These are phyloP conservation scores for Hygrophoropsis aurantiaca DNA, from an alignment of 768 basidiomycete genomes.

Conservation along the genomic window DNA sequence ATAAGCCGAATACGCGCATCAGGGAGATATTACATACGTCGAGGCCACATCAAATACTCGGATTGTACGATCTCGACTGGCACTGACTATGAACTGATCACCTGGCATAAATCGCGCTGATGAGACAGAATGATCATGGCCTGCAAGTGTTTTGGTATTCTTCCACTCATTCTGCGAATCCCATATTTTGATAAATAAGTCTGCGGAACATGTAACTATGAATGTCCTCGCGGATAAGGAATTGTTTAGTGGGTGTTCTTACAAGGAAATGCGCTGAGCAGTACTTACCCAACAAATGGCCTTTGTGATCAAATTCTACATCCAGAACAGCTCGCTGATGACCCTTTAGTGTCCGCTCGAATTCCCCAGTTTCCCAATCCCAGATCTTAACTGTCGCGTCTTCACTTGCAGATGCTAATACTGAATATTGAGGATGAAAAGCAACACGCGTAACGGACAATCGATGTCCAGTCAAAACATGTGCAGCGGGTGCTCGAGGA, in stretches of 20 bases:
- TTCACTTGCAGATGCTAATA: conserved; percentile 83
- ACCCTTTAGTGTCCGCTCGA: conserved; percentile 88
- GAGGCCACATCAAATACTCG: conserved; percentile 84
- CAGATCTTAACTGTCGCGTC: conserved; percentile 91
- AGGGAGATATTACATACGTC: conserved; percentile 52
- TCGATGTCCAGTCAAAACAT: conserved; percentile 75
- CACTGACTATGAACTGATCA: conserved; percentile 81
- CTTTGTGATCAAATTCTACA: conserved; percentile 86
- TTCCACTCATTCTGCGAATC: conserved; percentile 89
- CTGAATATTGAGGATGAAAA: conserved; percentile 84
- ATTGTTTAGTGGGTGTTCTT: neutral
- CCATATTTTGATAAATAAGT: conserved; percentile 92
- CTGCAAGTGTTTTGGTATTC: conserved; percentile 81
- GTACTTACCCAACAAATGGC: conserved; percentile 69
- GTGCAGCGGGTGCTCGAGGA: conserved; percentile 80
- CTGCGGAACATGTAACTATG: conserved; percentile 71
- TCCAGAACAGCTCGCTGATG: conserved; percentile 89
- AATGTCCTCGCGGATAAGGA: neutral
- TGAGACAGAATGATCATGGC: conserved; percentile 91
- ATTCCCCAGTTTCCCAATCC: conserved; percentile 96
- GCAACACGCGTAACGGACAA: conserved; percentile 74
- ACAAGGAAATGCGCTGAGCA: neutral
- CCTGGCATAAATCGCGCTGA: conserved; percentile 82
- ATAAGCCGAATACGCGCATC: conserved; percentile 8
- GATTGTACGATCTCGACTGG: conserved; percentile 86